These are phyloP conservation scores for Corylus americana DNA, from an alignment of 306 rosid species.

Conservation along the genomic window DNA sequence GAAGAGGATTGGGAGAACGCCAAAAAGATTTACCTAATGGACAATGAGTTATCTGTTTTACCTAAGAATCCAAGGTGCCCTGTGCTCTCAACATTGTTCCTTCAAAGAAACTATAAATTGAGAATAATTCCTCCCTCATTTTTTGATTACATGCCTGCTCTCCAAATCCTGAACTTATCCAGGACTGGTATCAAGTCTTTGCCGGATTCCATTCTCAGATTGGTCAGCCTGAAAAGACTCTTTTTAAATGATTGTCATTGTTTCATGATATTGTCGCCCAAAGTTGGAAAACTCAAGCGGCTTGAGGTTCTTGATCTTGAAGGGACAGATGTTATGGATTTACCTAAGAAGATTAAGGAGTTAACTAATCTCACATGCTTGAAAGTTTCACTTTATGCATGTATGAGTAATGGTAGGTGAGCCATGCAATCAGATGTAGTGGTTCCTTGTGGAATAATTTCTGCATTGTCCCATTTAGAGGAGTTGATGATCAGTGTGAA, in stretches of 20 bases:
- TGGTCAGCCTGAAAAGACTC: neutral
- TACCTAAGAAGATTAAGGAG: neutral
- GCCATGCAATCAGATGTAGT: neutral
- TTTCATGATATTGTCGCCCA: neutral
- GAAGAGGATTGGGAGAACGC: neutral
- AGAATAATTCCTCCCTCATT: slow-evolving; percentile 6
- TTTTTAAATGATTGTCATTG: neutral
- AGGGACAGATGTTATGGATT: neutral
- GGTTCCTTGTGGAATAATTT: neutral
- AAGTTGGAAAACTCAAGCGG: neutral
- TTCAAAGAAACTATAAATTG: slow-evolving; percentile 7
- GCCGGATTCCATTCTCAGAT: neutral
- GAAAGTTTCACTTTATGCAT: neutral
- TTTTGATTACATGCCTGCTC: slow-evolving; percentile 1
- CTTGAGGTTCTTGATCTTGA: slow-evolving; percentile 4
- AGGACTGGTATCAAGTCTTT: neutral
- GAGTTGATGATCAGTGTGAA: too few species aligned
- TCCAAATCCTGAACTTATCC: slow-evolving; percentile 10
- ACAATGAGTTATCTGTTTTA: neutral
- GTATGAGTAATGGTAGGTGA: neutral
- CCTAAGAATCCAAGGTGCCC: neutral
- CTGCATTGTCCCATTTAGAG: neutral
- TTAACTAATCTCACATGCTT: neutral
- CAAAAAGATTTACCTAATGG: neutral
- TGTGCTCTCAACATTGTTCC: neutral